Percentiles rank a stretch among this genome's conserved stretches.
Conservation (phyloP, 2,329 filamentous ascomycete genomes). For the Neopestalotiopsis rosae region DNA sequence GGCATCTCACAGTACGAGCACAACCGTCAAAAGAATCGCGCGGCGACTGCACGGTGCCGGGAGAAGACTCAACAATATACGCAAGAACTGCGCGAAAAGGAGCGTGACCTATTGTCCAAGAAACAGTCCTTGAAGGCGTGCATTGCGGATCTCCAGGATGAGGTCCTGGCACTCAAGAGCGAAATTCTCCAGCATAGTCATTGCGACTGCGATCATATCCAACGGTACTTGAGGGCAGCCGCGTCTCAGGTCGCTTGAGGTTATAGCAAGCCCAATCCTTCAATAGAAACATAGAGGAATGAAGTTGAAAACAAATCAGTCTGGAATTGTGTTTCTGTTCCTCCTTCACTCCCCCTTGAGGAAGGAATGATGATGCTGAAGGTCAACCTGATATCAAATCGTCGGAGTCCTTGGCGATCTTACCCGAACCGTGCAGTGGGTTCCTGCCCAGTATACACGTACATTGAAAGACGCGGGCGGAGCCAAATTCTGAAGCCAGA, state of each 20-base stretch:
- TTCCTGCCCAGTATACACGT: too few relatives aligned
- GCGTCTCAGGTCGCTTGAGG: constrained; percentile 22
- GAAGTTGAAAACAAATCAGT: too few relatives aligned
- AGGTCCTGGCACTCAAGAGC: constrained; percentile 35
- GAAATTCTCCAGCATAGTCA: constrained; percentile 34
- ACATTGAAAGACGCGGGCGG: too few relatives aligned
- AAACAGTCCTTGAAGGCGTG: constrained; percentile 26
- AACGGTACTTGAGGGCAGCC: constrained; percentile 31
- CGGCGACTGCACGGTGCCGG: constrained; percentile 36
- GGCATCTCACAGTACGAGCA: neutral
- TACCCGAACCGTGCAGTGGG: too few relatives aligned
- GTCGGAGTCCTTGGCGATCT: too few relatives aligned
- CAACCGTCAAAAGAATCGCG: constrained; percentile 30
- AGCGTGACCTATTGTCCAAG: constrained; percentile 23
- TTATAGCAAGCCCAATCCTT: too few relatives aligned
- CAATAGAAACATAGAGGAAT: too few relatives aligned
- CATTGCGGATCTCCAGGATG: constrained; percentile 30
- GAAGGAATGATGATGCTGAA: too few relatives aligned
- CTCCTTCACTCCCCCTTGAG: too few relatives aligned
- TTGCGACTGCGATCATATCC: constrained; percentile 34
- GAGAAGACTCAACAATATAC: constrained; percentile 34
- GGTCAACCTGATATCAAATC: too few relatives aligned
- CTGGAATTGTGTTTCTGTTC: too few relatives aligned
- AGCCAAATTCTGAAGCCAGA: too few relatives aligned
- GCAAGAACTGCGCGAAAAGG: constrained; percentile 30